A percentile compares a stretch with the other conserved stretches of the same genome.
These are phyloP conservation scores for Schizopora paradoxa DNA, from an alignment of 1,284 basidiomycete species.

Conservation along the genomic window DNA sequence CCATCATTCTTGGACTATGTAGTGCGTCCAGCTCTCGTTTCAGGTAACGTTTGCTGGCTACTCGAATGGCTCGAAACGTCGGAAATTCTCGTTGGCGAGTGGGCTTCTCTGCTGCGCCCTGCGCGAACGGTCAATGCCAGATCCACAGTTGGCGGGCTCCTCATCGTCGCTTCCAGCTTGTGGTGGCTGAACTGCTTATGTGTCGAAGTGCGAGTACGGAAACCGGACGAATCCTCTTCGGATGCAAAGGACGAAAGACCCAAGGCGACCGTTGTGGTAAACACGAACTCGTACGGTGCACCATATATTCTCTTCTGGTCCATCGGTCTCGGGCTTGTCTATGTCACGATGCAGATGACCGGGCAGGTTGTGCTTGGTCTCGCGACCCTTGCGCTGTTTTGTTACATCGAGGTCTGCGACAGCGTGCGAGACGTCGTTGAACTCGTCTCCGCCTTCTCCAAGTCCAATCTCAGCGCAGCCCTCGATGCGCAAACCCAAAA, in stretches of 20 bases:
- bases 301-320: slow-evolving; percentile 81
- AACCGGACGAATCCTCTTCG: slow-evolving; percentile 12
- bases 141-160: slow-evolving; percentile 43
- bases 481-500: slow-evolving; percentile 30
- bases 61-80: slow-evolving; percentile 73
- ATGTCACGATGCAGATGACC: slow-evolving; percentile 69
- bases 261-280: slow-evolving; percentile 59
- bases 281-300: slow-evolving; percentile 86
- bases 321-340: slow-evolving; percentile 59
- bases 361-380: slow-evolving; percentile 76
- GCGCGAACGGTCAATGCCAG: slow-evolving; percentile 62
- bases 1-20: slow-evolving; percentile 55
- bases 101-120: slow-evolving; percentile 39
- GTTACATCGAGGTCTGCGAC: slow-evolving; percentile 76
- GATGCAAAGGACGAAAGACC: slow-evolving; percentile 8
- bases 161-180: slow-evolving; percentile 51
- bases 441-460: slow-evolving; percentile 47
- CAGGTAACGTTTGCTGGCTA: slow-evolving; percentile 67
- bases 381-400: slow-evolving; percentile 57
- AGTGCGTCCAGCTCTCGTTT: slow-evolving; percentile 52
- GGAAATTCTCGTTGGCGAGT: slow-evolving; percentile 36
- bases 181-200: slow-evolving; percentile 74
- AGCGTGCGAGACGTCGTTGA: slow-evolving; percentile 66
- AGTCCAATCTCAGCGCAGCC: slow-evolving; percentile 39
- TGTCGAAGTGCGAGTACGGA: slow-evolving; percentile 44